Evolutionary conservation across 768 basidiomycete species (phyloP), one percentile per base, ranked within the genome.

Genomic region (Kwoniella sp.): DNA sequence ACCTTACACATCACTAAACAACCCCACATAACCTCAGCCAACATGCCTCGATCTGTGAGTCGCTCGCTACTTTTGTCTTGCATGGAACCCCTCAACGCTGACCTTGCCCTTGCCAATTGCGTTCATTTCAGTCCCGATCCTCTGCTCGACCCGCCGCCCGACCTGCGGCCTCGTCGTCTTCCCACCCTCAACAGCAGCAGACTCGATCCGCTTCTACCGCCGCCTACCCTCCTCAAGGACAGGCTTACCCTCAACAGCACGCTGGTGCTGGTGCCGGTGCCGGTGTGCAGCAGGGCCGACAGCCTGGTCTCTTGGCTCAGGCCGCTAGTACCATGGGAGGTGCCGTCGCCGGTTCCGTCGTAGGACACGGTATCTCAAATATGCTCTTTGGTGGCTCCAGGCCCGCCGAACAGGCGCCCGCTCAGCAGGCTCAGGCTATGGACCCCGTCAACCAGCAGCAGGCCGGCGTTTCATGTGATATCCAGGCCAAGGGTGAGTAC

Each of bases 301-400:
- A 68, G 55, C 79, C 79, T 7, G 79, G 79, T 58, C 61, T 81
- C 52, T 73, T 81, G 54, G 79, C 79, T 50, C 69, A 72, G 29
- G 75, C 75, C 3, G 79, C 79, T 28, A 74, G 72, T 15, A 81
- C 79, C n/a, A 79, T 79, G 71, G 78, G 76, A 55, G 78, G 79
- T 66, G 79, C 75, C 12, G 68, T 75, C 12, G 77, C 77, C 17
- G 79, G 79, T 58, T 76, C 75, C 15, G 79, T 81, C 37, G 75
- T 81, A n/a, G 79, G 79, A 13, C 79, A 81, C 61, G 79, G 79
- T 28, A 81, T 81, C 65, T 58, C 53, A 26, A 77, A 74, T 61
- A 80, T 80, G 79, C 65, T 81, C 4, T 81, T 81, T 55, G 79
- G 79, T 26, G 75, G 74, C 28, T 61, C 60, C 12, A 59, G 74